Evolutionary conservation across 768 basidiomycete species (phyloP), one percentile per base, ranked within the genome.

Genomic region (Cystoderma amianthinum): DNA sequence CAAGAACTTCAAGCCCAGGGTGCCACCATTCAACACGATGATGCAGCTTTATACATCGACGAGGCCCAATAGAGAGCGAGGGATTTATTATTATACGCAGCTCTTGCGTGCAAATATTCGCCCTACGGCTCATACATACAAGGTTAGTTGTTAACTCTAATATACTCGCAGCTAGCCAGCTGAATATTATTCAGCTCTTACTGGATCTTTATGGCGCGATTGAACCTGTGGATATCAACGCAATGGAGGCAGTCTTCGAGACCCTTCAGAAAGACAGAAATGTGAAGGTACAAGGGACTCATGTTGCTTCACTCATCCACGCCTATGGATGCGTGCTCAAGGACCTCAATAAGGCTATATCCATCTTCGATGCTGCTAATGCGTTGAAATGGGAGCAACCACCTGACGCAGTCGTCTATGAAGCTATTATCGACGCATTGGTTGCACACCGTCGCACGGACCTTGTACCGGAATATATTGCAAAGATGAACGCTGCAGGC

Each of bases 21-120:
- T 96, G 1, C 96, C 95, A 15, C 95, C 95, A 1, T 99, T 82
- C 72, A 99, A 99, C 65, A 93, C 86, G 23, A 96, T 99, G 93
- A 97, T 99, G 78, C 96, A 99, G 59, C 71, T 95, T 52, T 93
- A 91, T 63, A 83, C 85, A 37, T 79, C 83, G 42, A 92, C 86
- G n/a, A 88, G 86, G 59, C 95, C 92, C 1, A 83, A 89, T 47
- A 78, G 92, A 39, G 74, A 73, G 19, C 74, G 80, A 36, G 87
- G 84, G 13, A 61, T 97, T 19, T 68, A 75, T 50, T 98, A 82
- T 58, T 85, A 85, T 59, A 56, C 84, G 36, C 68, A 76, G 53
- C 69, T 99, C 60, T 58, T 66, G 24, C 56, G 59, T 20, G 80
- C 74, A 3, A 62, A 69, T 0, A 80, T 98, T 18, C 52, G 63